These are phyloP conservation scores for Cladosporium sphaerospermum DNA, from an alignment of 2,329 filamentous ascomycete species.

Conservation along the genomic window DNA sequence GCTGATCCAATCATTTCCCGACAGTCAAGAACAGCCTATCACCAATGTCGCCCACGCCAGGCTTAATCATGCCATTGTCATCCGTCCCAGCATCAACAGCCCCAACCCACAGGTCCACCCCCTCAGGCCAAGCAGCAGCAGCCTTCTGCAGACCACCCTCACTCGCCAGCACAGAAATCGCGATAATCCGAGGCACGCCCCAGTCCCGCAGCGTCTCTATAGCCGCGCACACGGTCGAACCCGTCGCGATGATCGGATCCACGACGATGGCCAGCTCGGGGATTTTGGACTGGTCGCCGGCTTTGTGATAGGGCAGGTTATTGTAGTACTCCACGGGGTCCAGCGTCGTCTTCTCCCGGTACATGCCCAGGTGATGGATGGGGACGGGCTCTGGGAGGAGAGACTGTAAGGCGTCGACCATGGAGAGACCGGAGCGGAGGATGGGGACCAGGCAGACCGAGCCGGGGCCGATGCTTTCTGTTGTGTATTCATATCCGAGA, in stretches of 20 bases:
- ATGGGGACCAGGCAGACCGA: constrained; percentile 82
- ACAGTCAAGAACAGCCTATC: constrained; percentile 84
- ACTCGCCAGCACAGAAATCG: constrained; percentile 70
- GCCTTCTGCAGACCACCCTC: constrained; percentile 63
- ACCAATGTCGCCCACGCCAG: constrained; percentile 83
- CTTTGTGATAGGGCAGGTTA: constrained; percentile 72
- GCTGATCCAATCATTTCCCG: constrained; percentile 58
- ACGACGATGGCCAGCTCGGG: constrained; percentile 71
- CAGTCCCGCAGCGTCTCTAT: constrained; percentile 86
- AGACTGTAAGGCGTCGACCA: constrained; percentile 80
- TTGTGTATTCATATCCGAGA: constrained; percentile 69
- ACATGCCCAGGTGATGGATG: constrained; percentile 90
- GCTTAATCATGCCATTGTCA: constrained; percentile 80
- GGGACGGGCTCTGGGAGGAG: constrained; percentile 75
- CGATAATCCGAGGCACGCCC: constrained; percentile 76
- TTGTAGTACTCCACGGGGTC: constrained; percentile 97
- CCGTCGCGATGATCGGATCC: constrained; percentile 90
- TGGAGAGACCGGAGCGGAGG: constrained; percentile 82
- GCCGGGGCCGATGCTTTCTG: constrained; percentile 55
- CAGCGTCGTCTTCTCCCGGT: constrained; percentile 80
- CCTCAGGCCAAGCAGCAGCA: constrained; percentile 70
- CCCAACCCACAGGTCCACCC: constrained; percentile 74
- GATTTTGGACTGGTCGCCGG: constrained; percentile 37
- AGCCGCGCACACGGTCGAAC: constrained; percentile 80
- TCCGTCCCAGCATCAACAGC: constrained; percentile 71